A percentile compares a stretch with the other conserved stretches of the same genome.
phyloP scores from a whole-genome alignment of 306 rosid genomes.

The Malus orientalis region DNA sequence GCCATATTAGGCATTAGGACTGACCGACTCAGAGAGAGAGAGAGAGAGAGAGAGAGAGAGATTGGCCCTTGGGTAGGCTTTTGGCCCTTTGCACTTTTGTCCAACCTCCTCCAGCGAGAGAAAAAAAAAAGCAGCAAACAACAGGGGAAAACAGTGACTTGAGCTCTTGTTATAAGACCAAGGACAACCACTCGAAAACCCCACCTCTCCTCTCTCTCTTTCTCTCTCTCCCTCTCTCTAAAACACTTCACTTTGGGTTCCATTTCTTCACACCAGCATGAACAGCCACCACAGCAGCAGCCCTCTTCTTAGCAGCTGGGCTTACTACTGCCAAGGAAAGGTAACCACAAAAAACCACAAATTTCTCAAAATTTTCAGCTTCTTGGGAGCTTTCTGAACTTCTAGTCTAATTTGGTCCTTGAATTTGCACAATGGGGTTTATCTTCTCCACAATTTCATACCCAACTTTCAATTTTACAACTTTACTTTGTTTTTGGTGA shows the following conservation, averaged over 20 bases:
- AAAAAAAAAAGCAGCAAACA: slow-evolving; percentile 2
- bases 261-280: not conserved
- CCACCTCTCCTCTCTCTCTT: slow-evolving; percentile 7
- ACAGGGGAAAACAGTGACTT: slow-evolving; percentile 29
- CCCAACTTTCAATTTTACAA: not conserved
- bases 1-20: slow-evolving; percentile 6
- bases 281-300: slow-evolving; percentile 31
- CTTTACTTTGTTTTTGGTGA: not conserved
- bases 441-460: not conserved
- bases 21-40: not conserved
- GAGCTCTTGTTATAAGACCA: slow-evolving; percentile 37
- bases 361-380: not conserved
- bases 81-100: slow-evolving; percentile 45
- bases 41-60: not conserved
- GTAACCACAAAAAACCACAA: slow-evolving; percentile 23
- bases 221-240: not conserved
- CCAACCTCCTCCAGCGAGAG: slow-evolving; percentile 30
- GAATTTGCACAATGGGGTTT: slow-evolving; percentile 15
- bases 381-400: not conserved
- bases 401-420: not conserved
- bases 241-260: slow-evolving; percentile 5
- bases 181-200: slow-evolving; percentile 28
- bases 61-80: slow-evolving; percentile 20
- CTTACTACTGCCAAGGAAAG: slow-evolving; percentile 66
- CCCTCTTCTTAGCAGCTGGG: slow-evolving; percentile 50